Conservation (phyloP, 345 rosid genomes). For the Euphorbia peplus region DNA sequence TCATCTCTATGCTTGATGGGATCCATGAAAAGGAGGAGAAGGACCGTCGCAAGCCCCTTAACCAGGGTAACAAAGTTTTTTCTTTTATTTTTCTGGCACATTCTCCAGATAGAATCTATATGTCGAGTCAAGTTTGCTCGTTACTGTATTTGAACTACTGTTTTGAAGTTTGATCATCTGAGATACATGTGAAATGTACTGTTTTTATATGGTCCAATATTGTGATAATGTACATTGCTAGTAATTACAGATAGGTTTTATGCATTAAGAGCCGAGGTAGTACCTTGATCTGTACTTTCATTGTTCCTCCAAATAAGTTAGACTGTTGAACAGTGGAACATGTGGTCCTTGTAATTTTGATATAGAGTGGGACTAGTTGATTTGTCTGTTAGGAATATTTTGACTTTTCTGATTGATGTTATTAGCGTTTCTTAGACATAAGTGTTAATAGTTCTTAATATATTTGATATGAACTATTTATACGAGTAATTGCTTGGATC, state of each 20-base stretch:
- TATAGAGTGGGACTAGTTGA: background rate
- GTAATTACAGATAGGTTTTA: background rate
- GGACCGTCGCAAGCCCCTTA: slow-evolving; percentile 35
- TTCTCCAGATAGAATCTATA: background rate
- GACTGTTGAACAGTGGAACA: background rate
- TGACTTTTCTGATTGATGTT: background rate
- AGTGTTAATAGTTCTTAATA: background rate
- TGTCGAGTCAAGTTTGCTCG: background rate
- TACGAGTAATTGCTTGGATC: background rate
- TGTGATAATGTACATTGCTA: background rate
- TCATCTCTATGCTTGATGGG: slow-evolving; percentile 77
- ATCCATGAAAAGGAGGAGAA: slow-evolving; percentile 83
- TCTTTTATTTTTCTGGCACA: background rate
- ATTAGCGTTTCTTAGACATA: background rate
- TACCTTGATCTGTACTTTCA: background rate
- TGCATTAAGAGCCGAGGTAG: background rate
- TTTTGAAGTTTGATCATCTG: background rate
- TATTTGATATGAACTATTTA: background rate
- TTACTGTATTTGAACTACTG: background rate
- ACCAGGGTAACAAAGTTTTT: slow-evolving; percentile 36
- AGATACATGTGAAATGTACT: background rate
- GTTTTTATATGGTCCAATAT: background rate
- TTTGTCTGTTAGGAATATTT: background rate
- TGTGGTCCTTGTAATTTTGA: background rate
- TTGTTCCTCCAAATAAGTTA: background rate